These are phyloP conservation scores for Stylonectria norvegica DNA, from an alignment of 2,329 filamentous ascomycete species.

Conservation along the genomic window DNA sequence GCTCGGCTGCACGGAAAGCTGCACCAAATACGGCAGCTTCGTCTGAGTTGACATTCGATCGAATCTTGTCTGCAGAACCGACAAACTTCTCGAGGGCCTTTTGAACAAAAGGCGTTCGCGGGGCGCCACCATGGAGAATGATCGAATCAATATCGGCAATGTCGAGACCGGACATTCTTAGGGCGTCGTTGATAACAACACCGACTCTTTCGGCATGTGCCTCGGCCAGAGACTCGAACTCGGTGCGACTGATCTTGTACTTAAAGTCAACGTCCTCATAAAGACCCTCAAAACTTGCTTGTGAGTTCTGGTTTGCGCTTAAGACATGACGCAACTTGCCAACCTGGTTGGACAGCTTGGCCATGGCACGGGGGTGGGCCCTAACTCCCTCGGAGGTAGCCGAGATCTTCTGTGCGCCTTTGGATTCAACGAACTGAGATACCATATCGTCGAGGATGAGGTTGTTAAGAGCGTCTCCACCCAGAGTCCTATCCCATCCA, in stretches of 20 bases:
- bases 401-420: constrained; percentile 61
- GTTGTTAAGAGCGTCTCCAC: constrained; percentile 84
- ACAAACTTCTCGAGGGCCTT: constrained; percentile 75
- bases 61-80: constrained; percentile 72
- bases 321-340: constrained; percentile 83
- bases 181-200: constrained; percentile 67
- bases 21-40: constrained; percentile 96
- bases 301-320: constrained; percentile 85
- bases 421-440: constrained; percentile 68
- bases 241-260: constrained; percentile 76
- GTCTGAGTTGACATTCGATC: constrained; percentile 93
- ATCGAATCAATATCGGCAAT: constrained; percentile 79
- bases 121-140: constrained; percentile 87
- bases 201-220: constrained; percentile 65
- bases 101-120: constrained; percentile 91
- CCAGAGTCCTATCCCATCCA: constrained; percentile 86
- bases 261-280: constrained; percentile 91
- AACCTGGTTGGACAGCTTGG: constrained; percentile 90
- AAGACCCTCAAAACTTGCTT: constrained; percentile 79
- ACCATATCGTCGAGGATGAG: constrained; percentile 89
- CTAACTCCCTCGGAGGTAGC: constrained; percentile 63
- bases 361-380: constrained; percentile 76
- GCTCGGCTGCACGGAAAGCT: constrained; percentile 85
- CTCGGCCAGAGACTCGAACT: constrained; percentile 77
- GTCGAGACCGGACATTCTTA: constrained; percentile 69